Evolutionary conservation across 106 monocot genomes (phyloP), one percentile per base, ranked within the genome.

Genomic region (Iris macrosiphon): DNA sequence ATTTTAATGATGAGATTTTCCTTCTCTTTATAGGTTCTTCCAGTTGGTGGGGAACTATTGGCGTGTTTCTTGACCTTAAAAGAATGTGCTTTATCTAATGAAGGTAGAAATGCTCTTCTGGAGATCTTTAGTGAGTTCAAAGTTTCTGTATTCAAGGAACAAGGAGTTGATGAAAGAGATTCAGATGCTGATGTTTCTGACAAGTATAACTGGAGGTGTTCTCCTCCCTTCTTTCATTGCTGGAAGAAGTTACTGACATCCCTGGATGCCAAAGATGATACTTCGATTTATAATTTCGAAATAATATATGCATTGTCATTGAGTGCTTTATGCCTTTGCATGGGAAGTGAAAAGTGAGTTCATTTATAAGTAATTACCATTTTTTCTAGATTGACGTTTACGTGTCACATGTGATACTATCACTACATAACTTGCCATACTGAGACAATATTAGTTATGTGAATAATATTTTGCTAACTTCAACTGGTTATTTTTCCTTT

Each of bases 21-120:
- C 31, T 35, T 55, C 20, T 7, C 15, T 59, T 59, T 5, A 41
- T 71, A 98, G 98, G 76, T 70, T 54, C 63, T 98, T 31, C 87
- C 86, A 16, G 73, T 84, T 72, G 98, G 86, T 52, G 75, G 61
- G 33, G 98, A 98, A 49, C 57, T 98, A 44, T 60, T 91, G 60
- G 74, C 77, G 50, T 98, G 87, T 75, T 61, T 91, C 31, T n/a
- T 71, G 22, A 39, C 73, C 22, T 78, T 91, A 8, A 83, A 80
- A 69, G 91, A 83, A 49, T 37, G 90, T 15, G 32, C 59, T 64
- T 78, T 55, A 7, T 72, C 72, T 41, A 23, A 16, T 63, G 46
- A 69, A 20, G 80, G 87, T 12, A 83, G 78, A 76, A 64, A 53
- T 45, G 54, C 67, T 29, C 62, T 91, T 58, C 31, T 61, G 15